A percentile compares a stretch with the other conserved stretches of the same genome.
phyloP scores from a whole-genome alignment of 2,329 filamentous ascomycete genomes.

The Plectosphaerella plurivora region DNA sequence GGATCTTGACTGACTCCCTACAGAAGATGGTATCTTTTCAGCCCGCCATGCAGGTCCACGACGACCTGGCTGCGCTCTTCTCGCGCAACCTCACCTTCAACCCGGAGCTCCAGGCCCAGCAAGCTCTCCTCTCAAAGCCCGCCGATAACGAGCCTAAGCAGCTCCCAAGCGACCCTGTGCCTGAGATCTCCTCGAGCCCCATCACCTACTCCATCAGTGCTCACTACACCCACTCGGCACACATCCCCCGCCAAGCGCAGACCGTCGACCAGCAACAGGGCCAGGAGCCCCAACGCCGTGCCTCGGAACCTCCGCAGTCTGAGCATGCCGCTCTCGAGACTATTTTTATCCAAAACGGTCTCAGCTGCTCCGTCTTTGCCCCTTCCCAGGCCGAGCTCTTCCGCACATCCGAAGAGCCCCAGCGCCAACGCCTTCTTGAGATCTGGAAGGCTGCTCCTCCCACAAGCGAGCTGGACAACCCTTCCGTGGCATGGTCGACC shows the following conservation, averaged over 20 bases:
- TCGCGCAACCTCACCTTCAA: constrained; percentile 68
- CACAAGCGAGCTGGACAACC: constrained; percentile 49
- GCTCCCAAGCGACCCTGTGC: constrained; percentile 19
- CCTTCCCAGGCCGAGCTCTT: constrained; percentile 76
- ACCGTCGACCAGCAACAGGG: constrained; percentile 21
- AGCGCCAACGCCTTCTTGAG: constrained; percentile 72
- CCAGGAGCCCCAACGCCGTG: constrained; percentile 36
- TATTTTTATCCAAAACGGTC: constrained; percentile 60
- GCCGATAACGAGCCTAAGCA: constrained; percentile 16
- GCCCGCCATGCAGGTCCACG: constrained; percentile 60
- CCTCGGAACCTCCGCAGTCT: constrained; percentile 45
- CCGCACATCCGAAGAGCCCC: constrained; percentile 65
- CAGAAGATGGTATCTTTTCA: constrained; percentile 33
- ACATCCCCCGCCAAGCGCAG: constrained; percentile 44
- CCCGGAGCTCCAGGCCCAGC: constrained; percentile 26
- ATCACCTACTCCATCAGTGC: constrained; percentile 73
- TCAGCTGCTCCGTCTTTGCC: constrained; percentile 66
- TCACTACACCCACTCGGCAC: constrained; percentile 79
- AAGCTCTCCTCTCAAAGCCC: not conserved
- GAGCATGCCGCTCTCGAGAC: constrained; percentile 48
- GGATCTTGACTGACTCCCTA: constrained; percentile 2
- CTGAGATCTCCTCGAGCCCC: constrained; percentile 27
- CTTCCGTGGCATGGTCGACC: constrained; percentile 46
- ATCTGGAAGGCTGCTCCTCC: constrained; percentile 82
- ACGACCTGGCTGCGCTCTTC: constrained; percentile 80